Evolutionary conservation across 202 grass and related monocot genomes (phyloP), one percentile per base, ranked within the genome.

Genomic region (Panicum virgatum): DNA sequence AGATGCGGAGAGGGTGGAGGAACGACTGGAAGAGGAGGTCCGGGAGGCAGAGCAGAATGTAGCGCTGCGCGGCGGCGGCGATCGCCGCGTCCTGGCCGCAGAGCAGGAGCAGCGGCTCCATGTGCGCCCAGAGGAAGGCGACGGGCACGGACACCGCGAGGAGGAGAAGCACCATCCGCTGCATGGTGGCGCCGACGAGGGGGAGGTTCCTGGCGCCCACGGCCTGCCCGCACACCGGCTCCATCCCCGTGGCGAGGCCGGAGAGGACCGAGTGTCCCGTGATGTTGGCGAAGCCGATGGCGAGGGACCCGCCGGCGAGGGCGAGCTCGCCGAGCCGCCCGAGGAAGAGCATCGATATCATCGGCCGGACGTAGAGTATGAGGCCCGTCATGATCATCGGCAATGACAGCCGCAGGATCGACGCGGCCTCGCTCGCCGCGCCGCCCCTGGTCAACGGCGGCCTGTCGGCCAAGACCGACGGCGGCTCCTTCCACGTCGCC

Each of bases 261-360:
- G 90, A 94, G 12, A 98, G 87, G 13, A 98, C 90, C 0, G 96
- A 98, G 42, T 94, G 94, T 10, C 95, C 95, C 0, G 95, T 97
- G 23, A 97, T 97, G 81, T 97, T 97, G 64, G 92, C 92, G 63
- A 96, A 98, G 7, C 96, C 92, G 44, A 98, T 98, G 78, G 96
- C 92, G 37, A 98, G 90, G 1, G 96, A 86, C 6, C 96, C 96
- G n/a, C 96, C 96, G 50, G 96, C 96, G 26, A 98, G 90, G 4
- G 84, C 80, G 32, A 95, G 89, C 58, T 86, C 90, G 52, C 96
- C 92, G 26, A 98, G 84, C 38, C 74, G 58, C 30, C 96, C 92
- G 1, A 98, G 90, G 46, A 98, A 98, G 0, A 98, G 73, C 96
- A 98, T 98, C 25, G 96, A 98, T 22, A 98, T 91, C 86, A 89